A percentile compares a stretch with the other conserved stretches of the same genome.
Evolutionary conservation across 352 stramenopile species (phyloP).

Genomic region (Phytophthora sp.): DNA sequence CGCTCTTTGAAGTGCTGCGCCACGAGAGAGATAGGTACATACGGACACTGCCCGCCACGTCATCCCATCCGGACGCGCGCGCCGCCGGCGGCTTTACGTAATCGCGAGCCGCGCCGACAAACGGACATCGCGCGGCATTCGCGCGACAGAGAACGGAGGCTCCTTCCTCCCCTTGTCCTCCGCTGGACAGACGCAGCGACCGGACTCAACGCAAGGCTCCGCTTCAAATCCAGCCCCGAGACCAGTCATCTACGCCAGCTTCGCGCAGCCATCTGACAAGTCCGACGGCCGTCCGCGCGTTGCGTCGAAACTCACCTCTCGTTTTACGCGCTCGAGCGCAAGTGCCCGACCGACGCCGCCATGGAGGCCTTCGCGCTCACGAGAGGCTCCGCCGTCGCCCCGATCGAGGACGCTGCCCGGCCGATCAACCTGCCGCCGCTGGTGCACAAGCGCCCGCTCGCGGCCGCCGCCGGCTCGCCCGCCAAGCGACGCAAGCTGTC

Average conservation of each 20-base stretch:
- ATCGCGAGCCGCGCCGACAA: background rate
- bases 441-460: constrained; percentile 17
- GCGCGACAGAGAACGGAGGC: constrained; percentile 32
- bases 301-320: constrained; percentile 27
- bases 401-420: background rate
- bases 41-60: background rate
- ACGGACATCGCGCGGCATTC: too few relatives aligned
- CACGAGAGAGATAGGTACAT: constrained; percentile 11
- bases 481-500: constrained; percentile 35
- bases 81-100: constrained; percentile 2
- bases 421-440: constrained; percentile 17
- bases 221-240: constrained; percentile 35
- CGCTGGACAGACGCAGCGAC: constrained; percentile 34
- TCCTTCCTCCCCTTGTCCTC: constrained; percentile 30
- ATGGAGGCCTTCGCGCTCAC: constrained; percentile 32
- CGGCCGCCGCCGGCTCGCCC: background rate
- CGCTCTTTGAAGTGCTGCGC: constrained; percentile 17
- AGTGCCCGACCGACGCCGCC: constrained; percentile 2
- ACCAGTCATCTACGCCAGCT: constrained; percentile 32
- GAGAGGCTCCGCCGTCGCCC: background rate
- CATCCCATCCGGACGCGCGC: background rate
- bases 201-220: constrained; percentile 41
- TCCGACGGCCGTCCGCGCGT: constrained; percentile 11
- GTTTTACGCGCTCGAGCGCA: constrained; percentile 27
- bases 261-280: constrained; percentile 27